Base-by-base conservation (phyloP, 2,329 filamentous ascomycete species). In the Periconia sp. region DNA sequence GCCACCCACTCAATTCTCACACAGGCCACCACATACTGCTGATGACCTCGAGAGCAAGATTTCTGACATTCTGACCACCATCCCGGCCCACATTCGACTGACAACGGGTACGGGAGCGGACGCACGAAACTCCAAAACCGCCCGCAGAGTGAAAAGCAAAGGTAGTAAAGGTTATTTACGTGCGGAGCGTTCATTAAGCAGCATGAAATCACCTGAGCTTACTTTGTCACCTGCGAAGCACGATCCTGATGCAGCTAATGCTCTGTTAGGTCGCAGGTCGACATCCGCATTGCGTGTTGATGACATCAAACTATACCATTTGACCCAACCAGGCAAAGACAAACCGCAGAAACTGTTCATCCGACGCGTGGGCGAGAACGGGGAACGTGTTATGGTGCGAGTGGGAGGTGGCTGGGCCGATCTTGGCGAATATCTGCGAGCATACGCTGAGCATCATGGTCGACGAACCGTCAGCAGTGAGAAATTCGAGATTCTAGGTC, bases 361-460 rank as follows among this genome's bases (percentile, higher is more conserved):
- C 49, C 89, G 94, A 15, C 87, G 92, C 1, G 92, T 99, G 2
- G 94, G 94, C 47, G 92, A 96, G 71, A 82, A 86, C 52, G 91
- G 90, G 15, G 92, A 97, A 73, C 86, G 94, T 48, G 92, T 97
- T 56, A 97, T 99, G 94, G 94, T 99, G 8, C 89, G 94, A 35
- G 93, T 99, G 13, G 94, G 94, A 13, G 94, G 94, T 54, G 94
- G 94, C n/a, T 99, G 94, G 94, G 92, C 92, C 14, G 94, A 99
- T 73, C 79, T 99, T 18, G 93, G 90, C 37, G 94, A 97, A 73
- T 99, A 97, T 68, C 81, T 99, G 41, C 89, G 92, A 63, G 91
- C 96, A 72, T 99, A 97, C 66, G 92, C 92, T 8, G 86, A 87
- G 54, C 94, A 99, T 69, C 94, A 99, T 70, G 90, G 90, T 42